phyloP scores from a whole-genome alignment of 805 yeast genomes.

The Metschnikowia santaceciliae region DNA sequence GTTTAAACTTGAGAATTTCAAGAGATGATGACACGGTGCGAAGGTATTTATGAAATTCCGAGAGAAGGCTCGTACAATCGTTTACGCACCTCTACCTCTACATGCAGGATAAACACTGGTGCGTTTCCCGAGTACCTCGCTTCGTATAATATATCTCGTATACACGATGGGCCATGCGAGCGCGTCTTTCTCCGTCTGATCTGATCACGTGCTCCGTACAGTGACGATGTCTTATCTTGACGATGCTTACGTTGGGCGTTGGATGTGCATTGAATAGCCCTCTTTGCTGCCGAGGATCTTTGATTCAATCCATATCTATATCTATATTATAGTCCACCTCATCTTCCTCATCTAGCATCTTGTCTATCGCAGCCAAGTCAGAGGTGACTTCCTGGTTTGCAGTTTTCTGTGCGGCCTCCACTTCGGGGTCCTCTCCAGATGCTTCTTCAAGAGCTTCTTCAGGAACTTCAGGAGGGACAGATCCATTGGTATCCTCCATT shows the following conservation, averaged over 20 bases:
- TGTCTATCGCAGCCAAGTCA: slow-evolving; percentile 29
- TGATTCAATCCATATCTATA: slow-evolving; percentile 13
- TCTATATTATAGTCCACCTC: slow-evolving; percentile 35
- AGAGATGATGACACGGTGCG: neutral
- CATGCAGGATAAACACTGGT: neutral
- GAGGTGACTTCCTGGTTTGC: slow-evolving; percentile 3
- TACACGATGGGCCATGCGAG: neutral
- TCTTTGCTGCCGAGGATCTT: neutral
- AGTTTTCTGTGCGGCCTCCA: neutral
- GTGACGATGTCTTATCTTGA: no score
- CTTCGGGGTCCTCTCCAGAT: neutral
- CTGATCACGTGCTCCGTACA: neutral
- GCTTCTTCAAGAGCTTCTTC: neutral
- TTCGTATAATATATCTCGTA: neutral
- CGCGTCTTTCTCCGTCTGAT: neutral
- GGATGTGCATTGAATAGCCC: neutral
- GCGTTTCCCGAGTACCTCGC: neutral
- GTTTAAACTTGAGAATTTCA: slow-evolving; percentile 14
- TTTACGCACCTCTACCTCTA: slow-evolving; percentile 7
- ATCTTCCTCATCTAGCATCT: slow-evolving; percentile 36
- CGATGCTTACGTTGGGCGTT: neutral
- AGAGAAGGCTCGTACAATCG: slow-evolving; percentile 16
- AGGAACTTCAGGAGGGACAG: neutral
- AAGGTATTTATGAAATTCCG: slow-evolving; percentile 4
- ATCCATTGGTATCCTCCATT: neutral